phyloP scores from a whole-genome alignment of 345 rosid genomes.

The Pelargonium nanum region DNA sequence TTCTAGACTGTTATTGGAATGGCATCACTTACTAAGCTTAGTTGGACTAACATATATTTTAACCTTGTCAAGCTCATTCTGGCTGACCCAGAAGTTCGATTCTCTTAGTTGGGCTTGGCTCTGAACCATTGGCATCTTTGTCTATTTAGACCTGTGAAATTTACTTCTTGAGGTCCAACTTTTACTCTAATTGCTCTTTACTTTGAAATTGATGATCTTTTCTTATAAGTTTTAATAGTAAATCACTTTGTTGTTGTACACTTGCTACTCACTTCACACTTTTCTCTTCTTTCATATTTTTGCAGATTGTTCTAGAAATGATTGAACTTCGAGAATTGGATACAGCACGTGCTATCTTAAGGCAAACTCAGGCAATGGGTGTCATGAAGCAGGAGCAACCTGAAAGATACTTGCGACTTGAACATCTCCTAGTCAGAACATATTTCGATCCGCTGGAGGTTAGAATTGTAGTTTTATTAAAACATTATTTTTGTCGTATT shows the following conservation, averaged over 20 bases:
- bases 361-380: slow-evolving; percentile 98
- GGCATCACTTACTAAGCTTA: background rate
- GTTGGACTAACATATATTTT: background rate
- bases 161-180: background rate
- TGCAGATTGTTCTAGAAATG: slow-evolving; percentile 93
- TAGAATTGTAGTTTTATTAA: slow-evolving; percentile 9
- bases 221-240: background rate
- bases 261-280: background rate
- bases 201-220: background rate
- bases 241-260: background rate
- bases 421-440: slow-evolving; percentile 89
- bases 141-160: too few species aligned
- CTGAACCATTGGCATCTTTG: too few species aligned
- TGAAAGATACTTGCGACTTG: slow-evolving; percentile 84
- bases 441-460: slow-evolving; percentile 98
- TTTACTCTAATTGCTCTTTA: too few species aligned
- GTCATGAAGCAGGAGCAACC: slow-evolving; percentile 99
- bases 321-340: slow-evolving; percentile 92
- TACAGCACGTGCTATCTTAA: slow-evolving; percentile 87
- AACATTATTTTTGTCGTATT: background rate
- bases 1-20: background rate
- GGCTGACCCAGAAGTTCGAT: background rate
- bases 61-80: background rate
- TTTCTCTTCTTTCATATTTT: slow-evolving; percentile 7
- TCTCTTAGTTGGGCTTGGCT: too few species aligned